Conservation (phyloP, 768 basidiomycete species). For the Erythrobasidium yunnanense region DNA sequence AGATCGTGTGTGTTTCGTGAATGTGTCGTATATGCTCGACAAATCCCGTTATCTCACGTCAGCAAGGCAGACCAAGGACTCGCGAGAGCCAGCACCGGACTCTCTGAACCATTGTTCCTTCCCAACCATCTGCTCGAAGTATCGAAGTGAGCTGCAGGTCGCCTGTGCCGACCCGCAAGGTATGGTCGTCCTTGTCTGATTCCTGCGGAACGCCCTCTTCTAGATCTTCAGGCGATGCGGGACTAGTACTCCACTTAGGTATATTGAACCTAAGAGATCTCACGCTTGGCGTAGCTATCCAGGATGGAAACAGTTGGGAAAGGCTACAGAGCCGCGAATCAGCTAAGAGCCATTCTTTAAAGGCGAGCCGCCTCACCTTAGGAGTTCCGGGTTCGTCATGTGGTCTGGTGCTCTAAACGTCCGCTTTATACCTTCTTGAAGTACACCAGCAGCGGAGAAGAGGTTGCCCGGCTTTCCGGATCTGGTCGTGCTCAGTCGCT, state of each 20-base stretch:
- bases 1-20: too few relatives aligned
- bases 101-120: constrained; percentile 14
- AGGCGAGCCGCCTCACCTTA: constrained; percentile 1
- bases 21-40: too few relatives aligned
- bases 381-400: constrained; percentile 6
- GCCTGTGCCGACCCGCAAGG: not conserved
- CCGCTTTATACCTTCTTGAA: not conserved
- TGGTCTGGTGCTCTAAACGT: not conserved
- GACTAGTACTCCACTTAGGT: not conserved
- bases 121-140: not conserved
- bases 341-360: not conserved
- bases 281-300: constrained; percentile 5
- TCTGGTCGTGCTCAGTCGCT: not conserved
- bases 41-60: too few relatives aligned
- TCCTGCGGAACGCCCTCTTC: not conserved
- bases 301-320: constrained; percentile 6
- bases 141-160: not conserved
- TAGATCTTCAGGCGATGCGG: too few relatives aligned
- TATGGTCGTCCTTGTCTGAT: not conserved
- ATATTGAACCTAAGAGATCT: not conserved
- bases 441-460: not conserved
- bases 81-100: constrained; percentile 3
- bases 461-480: not conserved
- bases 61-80: not conserved
- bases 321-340: not conserved